Conservation (phyloP, 1,139 yeast species). For the Yamadazyma sp. region DNA sequence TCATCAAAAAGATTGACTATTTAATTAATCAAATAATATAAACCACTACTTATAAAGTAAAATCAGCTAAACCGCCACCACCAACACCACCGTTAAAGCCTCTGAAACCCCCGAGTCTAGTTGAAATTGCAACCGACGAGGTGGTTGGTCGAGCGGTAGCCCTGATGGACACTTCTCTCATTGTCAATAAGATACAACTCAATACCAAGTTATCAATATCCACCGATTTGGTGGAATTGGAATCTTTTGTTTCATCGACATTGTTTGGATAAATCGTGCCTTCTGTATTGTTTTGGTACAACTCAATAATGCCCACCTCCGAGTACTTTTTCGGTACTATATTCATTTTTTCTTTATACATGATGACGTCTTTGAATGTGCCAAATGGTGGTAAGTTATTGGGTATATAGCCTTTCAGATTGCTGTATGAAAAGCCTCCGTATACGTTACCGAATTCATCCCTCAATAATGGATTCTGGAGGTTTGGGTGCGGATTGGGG, state of each 20-base stretch:
- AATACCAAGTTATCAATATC: conserved; percentile 35
- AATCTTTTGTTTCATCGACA: conserved; percentile 9
- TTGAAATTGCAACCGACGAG: conserved; percentile 11
- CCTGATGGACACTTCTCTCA: conserved; percentile 34
- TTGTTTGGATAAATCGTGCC: conserved; percentile 2
- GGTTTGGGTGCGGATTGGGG: conserved; percentile 34
- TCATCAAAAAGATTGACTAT: no score
- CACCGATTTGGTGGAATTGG: conserved; percentile 32
- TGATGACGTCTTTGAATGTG: conserved; percentile 28
- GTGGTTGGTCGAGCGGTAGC: conserved; percentile 20
- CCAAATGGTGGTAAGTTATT: conserved; percentile 45
- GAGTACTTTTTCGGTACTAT: conserved; percentile 35
- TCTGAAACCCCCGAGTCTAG: conserved; percentile 11
- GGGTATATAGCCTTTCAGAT: conserved; percentile 25
- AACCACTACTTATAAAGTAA: not conserved
- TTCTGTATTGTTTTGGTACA: conserved; percentile 30
- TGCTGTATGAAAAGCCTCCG: conserved; percentile 9
- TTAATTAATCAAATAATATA: no score
- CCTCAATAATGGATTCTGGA: conserved; percentile 21
- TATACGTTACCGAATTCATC: conserved; percentile 10
- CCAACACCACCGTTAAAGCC: not conserved
- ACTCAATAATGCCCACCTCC: conserved; percentile 35
- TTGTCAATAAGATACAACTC: conserved; percentile 27
- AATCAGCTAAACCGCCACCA: not conserved
- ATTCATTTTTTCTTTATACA: conserved; percentile 18